These are phyloP conservation scores for Fusarium torulosum DNA, from an alignment of 2,329 filamentous ascomycete species.

Conservation along the genomic window DNA sequence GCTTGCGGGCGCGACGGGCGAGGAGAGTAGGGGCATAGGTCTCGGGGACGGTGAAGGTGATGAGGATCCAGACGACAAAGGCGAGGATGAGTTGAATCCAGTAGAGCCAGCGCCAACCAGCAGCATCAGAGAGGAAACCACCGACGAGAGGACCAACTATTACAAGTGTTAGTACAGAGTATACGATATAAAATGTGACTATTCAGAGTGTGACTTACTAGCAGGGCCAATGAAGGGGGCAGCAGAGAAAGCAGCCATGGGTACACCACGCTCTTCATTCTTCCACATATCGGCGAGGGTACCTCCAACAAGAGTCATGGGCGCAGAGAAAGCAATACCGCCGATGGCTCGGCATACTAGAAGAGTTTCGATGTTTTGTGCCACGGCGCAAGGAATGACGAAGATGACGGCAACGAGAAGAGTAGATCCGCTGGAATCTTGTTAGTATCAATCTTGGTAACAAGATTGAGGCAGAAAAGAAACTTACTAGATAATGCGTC, in stretches of 20 bases:
- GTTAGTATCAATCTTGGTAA: too few species aligned
- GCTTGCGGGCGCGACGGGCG: slow-evolving; percentile 74
- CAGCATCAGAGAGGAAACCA: slow-evolving; percentile 77
- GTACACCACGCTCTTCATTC: slow-evolving; percentile 85
- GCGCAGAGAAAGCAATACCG: slow-evolving; percentile 85
- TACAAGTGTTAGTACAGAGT: slow-evolving; percentile 16
- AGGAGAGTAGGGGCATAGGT: slow-evolving; percentile 88
- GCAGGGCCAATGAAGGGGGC: slow-evolving; percentile 87
- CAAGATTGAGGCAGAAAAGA: too few species aligned
- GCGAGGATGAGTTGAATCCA: slow-evolving; percentile 87
- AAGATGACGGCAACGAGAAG: slow-evolving; percentile 80
- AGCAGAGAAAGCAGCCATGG: slow-evolving; percentile 87
- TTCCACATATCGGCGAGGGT: slow-evolving; percentile 87
- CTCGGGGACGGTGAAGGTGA: slow-evolving; percentile 90
- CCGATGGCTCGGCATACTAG: slow-evolving; percentile 82
- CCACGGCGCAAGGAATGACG: slow-evolving; percentile 82
- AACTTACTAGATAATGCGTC: slow-evolving; percentile 75
- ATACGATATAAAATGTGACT: neutral
- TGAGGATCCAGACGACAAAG: slow-evolving; percentile 76
- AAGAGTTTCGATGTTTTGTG: slow-evolving; percentile 81
- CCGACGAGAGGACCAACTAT: slow-evolving; percentile 78
- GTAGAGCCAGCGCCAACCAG: slow-evolving; percentile 86
- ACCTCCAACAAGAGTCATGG: slow-evolving; percentile 87
- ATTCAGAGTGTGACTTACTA: slow-evolving; percentile 54
- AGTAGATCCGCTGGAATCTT: slow-evolving; percentile 63